Evolutionary conservation across 2,329 filamentous ascomycete genomes (phyloP), one percentile per base, ranked within the genome.

Genomic region (Colletotrichum limetticola): DNA sequence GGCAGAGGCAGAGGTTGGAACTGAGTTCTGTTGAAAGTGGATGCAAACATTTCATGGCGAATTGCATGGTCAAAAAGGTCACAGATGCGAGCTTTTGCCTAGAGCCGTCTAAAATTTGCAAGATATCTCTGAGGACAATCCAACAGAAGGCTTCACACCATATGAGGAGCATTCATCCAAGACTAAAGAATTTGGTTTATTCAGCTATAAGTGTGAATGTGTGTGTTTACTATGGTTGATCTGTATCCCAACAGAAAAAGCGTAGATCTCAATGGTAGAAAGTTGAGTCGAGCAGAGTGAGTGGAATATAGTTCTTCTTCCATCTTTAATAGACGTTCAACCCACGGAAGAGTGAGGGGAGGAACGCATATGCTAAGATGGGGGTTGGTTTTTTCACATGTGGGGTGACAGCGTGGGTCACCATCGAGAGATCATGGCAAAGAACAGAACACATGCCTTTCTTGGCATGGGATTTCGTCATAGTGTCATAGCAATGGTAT

Each of bases 311-410:
- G 77, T 87, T 76, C 74, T 84, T 88, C 83, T 88, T 84, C 86
- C 86, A 88, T 84, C 82, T 83, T 81, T 84, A 84, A 85, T 88
- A 88, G 86, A 85, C 86, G 82, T 86, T 85, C 85, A 82, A 85
- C 85, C 85, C 86, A 88, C 79, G 85, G 86, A 81, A 79, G 82
- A 86, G 83, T 77, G 78, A 81, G 80, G 80, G 80, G 82, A 81
- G 82, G 85, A 86, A 86, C 85, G 86, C 79, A 88, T 87, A 88
- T 88, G 86, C 86, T 88, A 81, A 85, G 85, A 87, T 87, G 85
- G 85, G 80, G 85, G 84, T 79, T 14, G 24, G 37, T 6, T 26
- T 11, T 55, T 53, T 61, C 68, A 74, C 32, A 53, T n/a, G n/a
- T 26, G 19, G 30, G 26, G 26, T 32, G 26, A 37, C 8, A 61